Base-by-base conservation (phyloP, 2,329 filamentous ascomycete genomes). In the Falciphora oryzae region DNA sequence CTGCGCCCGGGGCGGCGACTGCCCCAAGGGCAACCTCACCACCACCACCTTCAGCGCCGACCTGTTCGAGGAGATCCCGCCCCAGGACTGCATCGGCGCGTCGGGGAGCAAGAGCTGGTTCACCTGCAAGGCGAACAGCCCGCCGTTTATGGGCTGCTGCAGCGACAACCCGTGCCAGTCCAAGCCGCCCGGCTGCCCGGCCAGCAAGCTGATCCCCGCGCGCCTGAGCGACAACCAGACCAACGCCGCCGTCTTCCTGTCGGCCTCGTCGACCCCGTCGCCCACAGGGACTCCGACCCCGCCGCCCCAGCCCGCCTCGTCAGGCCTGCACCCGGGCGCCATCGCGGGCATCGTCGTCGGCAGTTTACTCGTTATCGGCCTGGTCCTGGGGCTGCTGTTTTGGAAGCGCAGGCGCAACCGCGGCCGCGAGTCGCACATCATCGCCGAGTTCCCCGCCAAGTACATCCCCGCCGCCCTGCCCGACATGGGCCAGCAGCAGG, bases 121-220 rank as follows among this genome's bases (percentile, higher is more conserved):
- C 61, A 71, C 72, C 0, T 80, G 78, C 63, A 50, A 67, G 3
- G 59, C 62, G 1, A 69, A 69, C 6, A 66, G 32, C 0, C 72
- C 73, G 25, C 72, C 76, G 0, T 80, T 78, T 50, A 57, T 80
- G 13, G 77, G 78, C 11, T 80, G 78, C 62, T 80, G 78, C 61
- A 68, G 65, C 14, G 68, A 66, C 31, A 71, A 77, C 65, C 74
- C 77, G 0, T 79, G 77, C 59, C 25, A 58, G 27, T 7, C 44
- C 44, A 35, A 32, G 16, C 44, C 61, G 14, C 22, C 18, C 1
- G 61, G 61, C 28, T 63, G 61, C 18, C 44, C 61, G 2, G 38
- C 22, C 6, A 28, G 18, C 61, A 35, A 31, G 6, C 50, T 63
- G 2, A 25, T 63, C 3, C 61, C 61, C 50, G 50, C 61, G 44